These are phyloP conservation scores for Wickerhamiella brachini DNA, from an alignment of 805 yeast genomes.

Conservation along the genomic window DNA sequence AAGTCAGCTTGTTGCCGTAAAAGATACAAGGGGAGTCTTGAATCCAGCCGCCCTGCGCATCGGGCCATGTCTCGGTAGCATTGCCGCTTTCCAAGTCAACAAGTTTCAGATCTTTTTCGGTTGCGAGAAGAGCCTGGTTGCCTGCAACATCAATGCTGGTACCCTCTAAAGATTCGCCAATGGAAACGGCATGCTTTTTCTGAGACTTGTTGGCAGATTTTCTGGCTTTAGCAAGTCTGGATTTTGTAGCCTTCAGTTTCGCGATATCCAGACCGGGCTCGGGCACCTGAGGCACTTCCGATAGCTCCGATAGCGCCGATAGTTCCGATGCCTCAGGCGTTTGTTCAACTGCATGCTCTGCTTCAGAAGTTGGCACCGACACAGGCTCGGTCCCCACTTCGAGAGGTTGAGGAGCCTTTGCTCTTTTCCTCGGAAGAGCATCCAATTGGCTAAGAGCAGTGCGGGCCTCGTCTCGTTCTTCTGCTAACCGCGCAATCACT, in stretches of 20 bases:
- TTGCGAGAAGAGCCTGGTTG: not conserved
- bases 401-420: not conserved
- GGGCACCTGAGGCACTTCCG: not conserved
- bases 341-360: conserved; percentile 1
- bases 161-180: not conserved
- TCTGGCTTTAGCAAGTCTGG: not conserved
- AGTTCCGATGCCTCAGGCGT: no score
- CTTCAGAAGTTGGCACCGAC: not conserved
- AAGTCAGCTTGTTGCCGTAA: not conserved
- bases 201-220: conserved; percentile 1
- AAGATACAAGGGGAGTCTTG: not conserved
- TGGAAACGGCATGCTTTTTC: not conserved
- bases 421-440: conserved; percentile 1
- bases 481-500: conserved; percentile 63
- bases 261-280: not conserved
- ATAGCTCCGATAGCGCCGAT: no score
- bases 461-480: conserved; percentile 63
- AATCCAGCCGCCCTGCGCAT: not conserved
- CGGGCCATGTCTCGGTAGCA: not conserved
- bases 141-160: not conserved
- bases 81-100: not conserved
- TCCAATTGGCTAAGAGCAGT: conserved; percentile 44
- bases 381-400: no score
- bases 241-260: not conserved
- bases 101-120: not conserved